Evolutionary conservation across 192 early-diverging fungal genomes (phyloP), one percentile per base, ranked within the genome.

Genomic region (Coemansia sp.): DNA sequence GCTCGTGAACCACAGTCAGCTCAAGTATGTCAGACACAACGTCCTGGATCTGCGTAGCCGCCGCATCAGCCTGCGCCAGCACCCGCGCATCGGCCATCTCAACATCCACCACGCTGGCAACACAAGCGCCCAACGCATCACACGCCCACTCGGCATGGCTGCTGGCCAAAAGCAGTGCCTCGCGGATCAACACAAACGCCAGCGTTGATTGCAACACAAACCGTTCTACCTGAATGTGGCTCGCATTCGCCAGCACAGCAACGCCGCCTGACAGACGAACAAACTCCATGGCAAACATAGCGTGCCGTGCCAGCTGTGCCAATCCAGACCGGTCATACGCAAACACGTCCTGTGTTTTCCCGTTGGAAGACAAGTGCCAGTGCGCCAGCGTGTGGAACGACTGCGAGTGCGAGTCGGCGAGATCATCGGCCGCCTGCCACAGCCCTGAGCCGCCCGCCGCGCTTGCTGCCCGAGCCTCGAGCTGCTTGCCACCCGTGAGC

Each of bases 121-220:
- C 61, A 2, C 38, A 44, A 11, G 17, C 31, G 6, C 31, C 31
- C 0, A 34, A 34, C 8, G 31, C 31, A 8, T 34, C 31, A 8
- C 7, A 34, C 6, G 31, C 31, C 31, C 9, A 49, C 34, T 12
- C 52, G 11, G 28, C 17, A 26, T 34, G 49, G 50, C 28, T 59
- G 26, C 57, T 22, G 10, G 60, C 59, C 34, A 72, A 25, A 6
- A 55, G 46, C 26, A 74, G 64, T 8, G 71, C 48, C 50, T 74
- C 77, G 20, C 68, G 65, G 12, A 80, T 62, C 62, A 74, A 46
- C 28, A 74, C 72, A 51, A 60, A 74, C 3, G 77, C 71, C 49
- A 80, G 50, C n/a, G 64, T 44, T 65, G 68, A 56, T 12, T 74
- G 60, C 54, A 64, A 25, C 3, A 74, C 46, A 34, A 70, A 60